phyloP scores from a whole-genome alignment of 2,329 filamentous ascomycete species.

The Penicillium hesseltinei region DNA sequence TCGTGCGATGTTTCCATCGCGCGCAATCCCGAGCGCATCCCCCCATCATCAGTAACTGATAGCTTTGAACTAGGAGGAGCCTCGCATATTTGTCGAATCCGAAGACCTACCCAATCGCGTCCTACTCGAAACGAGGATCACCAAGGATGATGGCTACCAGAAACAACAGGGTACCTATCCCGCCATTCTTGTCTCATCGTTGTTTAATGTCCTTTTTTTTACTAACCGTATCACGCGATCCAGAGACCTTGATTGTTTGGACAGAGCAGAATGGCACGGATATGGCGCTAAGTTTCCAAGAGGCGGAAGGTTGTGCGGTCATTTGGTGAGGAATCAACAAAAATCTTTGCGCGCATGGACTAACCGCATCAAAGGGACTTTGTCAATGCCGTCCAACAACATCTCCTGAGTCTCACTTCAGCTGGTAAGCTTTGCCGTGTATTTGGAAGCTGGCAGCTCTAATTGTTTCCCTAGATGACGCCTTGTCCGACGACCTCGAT shows the following conservation, averaged over 20 bases:
- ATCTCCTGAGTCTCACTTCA: slow-evolving; percentile 61
- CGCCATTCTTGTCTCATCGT: slow-evolving; percentile 24
- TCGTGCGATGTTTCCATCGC: slow-evolving; percentile 17
- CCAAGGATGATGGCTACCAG: slow-evolving; percentile 93
- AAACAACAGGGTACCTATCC: slow-evolving; percentile 79
- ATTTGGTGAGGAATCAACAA: slow-evolving; percentile 67
- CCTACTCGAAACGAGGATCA: slow-evolving; percentile 83
- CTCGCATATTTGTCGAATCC: slow-evolving; percentile 84
- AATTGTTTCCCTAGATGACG: slow-evolving; percentile 63
- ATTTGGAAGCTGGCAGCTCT: slow-evolving; percentile 4
- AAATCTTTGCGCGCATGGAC: slow-evolving; percentile 12
- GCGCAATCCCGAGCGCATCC: slow-evolving; percentile 10
- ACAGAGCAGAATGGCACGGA: slow-evolving; percentile 87
- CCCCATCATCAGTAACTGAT: slow-evolving; percentile 2
- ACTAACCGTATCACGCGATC: slow-evolving; percentile 26
- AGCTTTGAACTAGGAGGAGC: slow-evolving; percentile 62
- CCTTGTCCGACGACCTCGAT: slow-evolving; percentile 85
- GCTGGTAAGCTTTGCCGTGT: slow-evolving; percentile 53
- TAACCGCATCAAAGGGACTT: slow-evolving; percentile 67
- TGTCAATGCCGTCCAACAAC: slow-evolving; percentile 78
- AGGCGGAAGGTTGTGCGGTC: slow-evolving; percentile 85
- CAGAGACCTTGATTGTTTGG: slow-evolving; percentile 98
- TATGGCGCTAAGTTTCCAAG: slow-evolving; percentile 98
- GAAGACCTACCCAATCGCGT: slow-evolving; percentile 85
- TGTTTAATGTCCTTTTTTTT: neutral